A percentile compares a stretch with the other conserved stretches of the same genome.
Conservation (phyloP, 371 early-diverging fungal genomes). For the Apophysomyces elegans region DNA sequence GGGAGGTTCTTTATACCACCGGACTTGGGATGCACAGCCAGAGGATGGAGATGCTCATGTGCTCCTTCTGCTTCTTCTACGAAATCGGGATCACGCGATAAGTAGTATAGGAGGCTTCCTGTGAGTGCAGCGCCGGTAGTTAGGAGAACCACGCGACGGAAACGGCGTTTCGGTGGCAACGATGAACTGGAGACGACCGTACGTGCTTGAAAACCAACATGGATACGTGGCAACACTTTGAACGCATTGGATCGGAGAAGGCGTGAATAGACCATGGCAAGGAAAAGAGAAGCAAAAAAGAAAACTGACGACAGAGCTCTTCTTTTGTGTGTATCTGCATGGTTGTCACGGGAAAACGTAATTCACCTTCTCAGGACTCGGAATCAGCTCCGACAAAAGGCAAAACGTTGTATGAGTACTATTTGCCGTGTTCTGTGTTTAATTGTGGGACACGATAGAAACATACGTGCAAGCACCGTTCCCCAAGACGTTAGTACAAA, state of each 20-base stretch:
- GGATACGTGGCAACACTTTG: neutral
- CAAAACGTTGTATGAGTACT: too few species aligned
- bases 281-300: neutral
- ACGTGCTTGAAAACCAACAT: neutral
- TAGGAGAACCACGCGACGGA: neutral
- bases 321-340: too few species aligned
- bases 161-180: neutral
- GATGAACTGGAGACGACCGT: neutral
- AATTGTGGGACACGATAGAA: too few species aligned
- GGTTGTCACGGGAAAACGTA: too few species aligned
- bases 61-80: conserved; percentile 27
- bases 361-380: too few species aligned
- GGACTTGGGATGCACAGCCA: conserved; percentile 40
- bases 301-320: too few species aligned
- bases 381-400: too few species aligned
- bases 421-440: too few species aligned
- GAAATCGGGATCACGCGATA: conserved; percentile 31
- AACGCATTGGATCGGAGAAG: neutral
- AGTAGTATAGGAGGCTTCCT: conserved; percentile 18
- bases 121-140: neutral
- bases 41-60: conserved; percentile 28
- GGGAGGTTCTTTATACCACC: conserved; percentile 46
- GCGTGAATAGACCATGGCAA: neutral
- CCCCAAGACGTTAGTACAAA: too few species aligned
- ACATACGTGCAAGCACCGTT: too few species aligned